phyloP scores from a whole-genome alignment of 352 stramenopile species.

The Phytophthora citrophthora region DNA sequence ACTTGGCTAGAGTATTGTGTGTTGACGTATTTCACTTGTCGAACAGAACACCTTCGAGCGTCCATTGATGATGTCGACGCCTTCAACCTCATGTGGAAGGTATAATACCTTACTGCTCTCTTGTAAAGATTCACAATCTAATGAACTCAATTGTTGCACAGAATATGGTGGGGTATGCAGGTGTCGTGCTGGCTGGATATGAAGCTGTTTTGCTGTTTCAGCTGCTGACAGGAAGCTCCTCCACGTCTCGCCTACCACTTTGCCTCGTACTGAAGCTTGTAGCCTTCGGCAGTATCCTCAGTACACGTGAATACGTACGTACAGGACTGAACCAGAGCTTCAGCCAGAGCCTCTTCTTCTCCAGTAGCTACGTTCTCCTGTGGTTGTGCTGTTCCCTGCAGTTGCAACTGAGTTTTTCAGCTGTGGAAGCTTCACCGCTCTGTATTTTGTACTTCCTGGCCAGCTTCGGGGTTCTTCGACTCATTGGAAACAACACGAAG shows the following conservation, averaged over 20 bases:
- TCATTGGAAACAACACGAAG: slow-evolving; percentile 63
- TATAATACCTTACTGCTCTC: not conserved
- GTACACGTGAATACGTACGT: slow-evolving; percentile 46
- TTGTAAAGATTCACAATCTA: not conserved
- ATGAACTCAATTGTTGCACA: slow-evolving; percentile 7
- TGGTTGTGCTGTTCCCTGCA: slow-evolving; percentile 37
- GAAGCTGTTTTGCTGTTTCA: slow-evolving; percentile 47
- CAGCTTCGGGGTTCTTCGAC: slow-evolving; percentile 26
- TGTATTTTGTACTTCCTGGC: slow-evolving; percentile 48
- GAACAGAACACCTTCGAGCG: slow-evolving; percentile 50
- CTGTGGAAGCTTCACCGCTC: slow-evolving; percentile 50
- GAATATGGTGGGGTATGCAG: slow-evolving; percentile 45
- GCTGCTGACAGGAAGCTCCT: slow-evolving; percentile 25
- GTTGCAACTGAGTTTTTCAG: slow-evolving; percentile 39
- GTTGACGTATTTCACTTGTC: not conserved
- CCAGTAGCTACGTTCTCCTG: slow-evolving; percentile 43
- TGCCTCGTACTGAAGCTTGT: slow-evolving; percentile 51
- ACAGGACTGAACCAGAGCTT: slow-evolving; percentile 24
- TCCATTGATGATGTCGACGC: slow-evolving; percentile 49
- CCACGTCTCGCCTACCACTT: slow-evolving; percentile 23
- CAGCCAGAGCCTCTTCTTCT: slow-evolving; percentile 42
- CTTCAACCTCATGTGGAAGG: slow-evolving; percentile 61
- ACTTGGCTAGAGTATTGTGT: not conserved
- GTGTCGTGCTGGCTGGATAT: slow-evolving; percentile 48
- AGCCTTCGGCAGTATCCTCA: slow-evolving; percentile 42